Evolutionary conservation across 768 basidiomycete species (phyloP), one percentile per base, ranked within the genome.

Genomic region (Clitopilus hobsonii): DNA sequence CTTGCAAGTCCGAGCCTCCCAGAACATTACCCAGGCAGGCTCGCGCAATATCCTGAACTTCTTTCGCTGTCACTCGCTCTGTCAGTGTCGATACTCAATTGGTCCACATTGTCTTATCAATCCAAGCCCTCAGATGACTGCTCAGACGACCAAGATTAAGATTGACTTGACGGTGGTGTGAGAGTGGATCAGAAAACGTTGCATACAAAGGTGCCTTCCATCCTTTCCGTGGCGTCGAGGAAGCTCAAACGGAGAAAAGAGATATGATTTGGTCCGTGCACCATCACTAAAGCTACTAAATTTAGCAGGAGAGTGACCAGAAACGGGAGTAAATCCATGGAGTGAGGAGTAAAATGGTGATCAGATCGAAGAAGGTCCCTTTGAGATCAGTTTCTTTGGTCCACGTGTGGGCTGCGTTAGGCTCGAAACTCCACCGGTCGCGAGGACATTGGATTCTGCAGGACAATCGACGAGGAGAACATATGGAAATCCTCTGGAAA

Each of bases 131-230:
- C 41, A 45, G 41, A 45, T 45, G 41, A 45, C 41, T 4, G 22
- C 41, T 45, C 41, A 45, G 41, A 45, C n/a, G 41, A 45, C 41
- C 41, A 45, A 23, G 22, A 45, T 8, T 45, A 45, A 45, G 41
- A 45, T 45, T 45, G 10, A 3, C 13, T 36, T 36, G 32, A 36
- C 32, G 10, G 41, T 20, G n/a, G 41, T 45, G 41, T 45, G 41
- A 45, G 41, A 45, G n/a, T 45, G 41, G 41, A 45, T 45, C 41
- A 45, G n/a, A 32, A 45, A 45, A 45, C 41, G 41, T 18, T 45
- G 41, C 41, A 45, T 11, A 14, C n/a, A n/a, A 14, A 10, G 32
- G 8, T 36, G 32, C 32, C 32, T 36, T 36, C 3, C 32, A 14
- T n/a, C 13, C 41, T 2, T 18, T 18, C 3, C 41, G n/a, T 45